Percentiles rank a stretch among this genome's conserved stretches.
Evolutionary conservation across 305 asterid species (phyloP).

Genomic region (Andrographis paniculata): DNA sequence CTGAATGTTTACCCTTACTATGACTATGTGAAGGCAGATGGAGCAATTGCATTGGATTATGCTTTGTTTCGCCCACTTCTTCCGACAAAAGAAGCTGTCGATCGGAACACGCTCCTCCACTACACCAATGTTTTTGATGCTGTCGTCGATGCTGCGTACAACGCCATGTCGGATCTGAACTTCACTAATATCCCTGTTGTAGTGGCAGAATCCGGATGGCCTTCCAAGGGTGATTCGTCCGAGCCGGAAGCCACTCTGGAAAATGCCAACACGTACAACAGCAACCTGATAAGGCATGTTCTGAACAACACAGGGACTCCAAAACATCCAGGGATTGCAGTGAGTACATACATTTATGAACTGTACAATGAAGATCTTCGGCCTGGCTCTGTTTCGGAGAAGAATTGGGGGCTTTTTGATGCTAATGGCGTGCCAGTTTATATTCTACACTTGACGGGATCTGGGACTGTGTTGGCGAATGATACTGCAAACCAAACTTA

Average conservation of each 20-base stretch:
- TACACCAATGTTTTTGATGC: constrained; percentile 90
- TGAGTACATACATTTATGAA: constrained; percentile 69
- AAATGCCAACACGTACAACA: constrained; percentile 77
- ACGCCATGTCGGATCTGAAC: constrained; percentile 64
- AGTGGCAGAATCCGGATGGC: constrained; percentile 87
- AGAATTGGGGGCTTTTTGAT: constrained; percentile 84
- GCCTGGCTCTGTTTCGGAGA: constrained; percentile 60
- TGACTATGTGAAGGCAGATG: constrained; percentile 48
- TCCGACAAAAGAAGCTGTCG: constrained; percentile 79
- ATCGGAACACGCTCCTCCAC: constrained; percentile 71
- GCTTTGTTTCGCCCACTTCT: constrained; percentile 82
- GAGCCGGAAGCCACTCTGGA: constrained; percentile 74
- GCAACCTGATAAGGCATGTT: constrained; percentile 62
- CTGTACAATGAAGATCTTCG: constrained; percentile 71
- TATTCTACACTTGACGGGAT: constrained; percentile 53
- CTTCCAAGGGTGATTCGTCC: constrained; percentile 63
- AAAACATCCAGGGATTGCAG: constrained; percentile 68
- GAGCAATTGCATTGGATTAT: constrained; percentile 67
- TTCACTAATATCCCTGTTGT: constrained; percentile 55
- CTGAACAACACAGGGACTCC: constrained; percentile 75
- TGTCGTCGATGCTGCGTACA: constrained; percentile 69
- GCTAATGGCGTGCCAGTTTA: constrained; percentile 62
- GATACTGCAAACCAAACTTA: constrained; percentile 79
- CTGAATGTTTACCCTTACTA: constrained; percentile 76
- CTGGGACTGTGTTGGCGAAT: constrained; percentile 71